These are phyloP conservation scores for Linderniella brevidens DNA, from an alignment of 257 asterid species.

Conservation along the genomic window DNA sequence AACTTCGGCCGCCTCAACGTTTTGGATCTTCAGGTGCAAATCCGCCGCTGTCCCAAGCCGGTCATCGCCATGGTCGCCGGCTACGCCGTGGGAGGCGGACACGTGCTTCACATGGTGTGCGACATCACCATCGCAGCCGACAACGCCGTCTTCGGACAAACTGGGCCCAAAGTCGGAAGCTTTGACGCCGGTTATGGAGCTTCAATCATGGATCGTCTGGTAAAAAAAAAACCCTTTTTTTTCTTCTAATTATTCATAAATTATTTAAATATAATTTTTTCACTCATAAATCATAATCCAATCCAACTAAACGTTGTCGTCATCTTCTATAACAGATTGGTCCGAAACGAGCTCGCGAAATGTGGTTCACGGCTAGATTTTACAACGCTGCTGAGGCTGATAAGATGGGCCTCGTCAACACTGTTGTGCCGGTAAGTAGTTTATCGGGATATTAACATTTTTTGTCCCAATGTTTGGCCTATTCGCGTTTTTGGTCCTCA, in stretches of 20 bases:
- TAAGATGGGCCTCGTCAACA: constrained; percentile 86
- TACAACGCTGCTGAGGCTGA: constrained; percentile 84
- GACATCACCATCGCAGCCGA: constrained; percentile 91
- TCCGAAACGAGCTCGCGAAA: constrained; percentile 81
- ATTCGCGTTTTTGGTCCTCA: too few species aligned
- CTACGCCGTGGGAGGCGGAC: constrained; percentile 95
- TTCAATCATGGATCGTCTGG: constrained; percentile 86
- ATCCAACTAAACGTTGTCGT: too few species aligned
- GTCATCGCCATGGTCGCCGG: constrained; percentile 99
- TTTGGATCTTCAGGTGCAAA: constrained; percentile 91
- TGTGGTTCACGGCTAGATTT: constrained; percentile 81
- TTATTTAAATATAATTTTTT: background rate
- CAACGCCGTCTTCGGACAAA: constrained; percentile 88
- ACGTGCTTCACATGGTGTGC: constrained; percentile 91
- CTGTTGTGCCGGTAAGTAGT: constrained; percentile 59
- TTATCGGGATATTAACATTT: too few species aligned
- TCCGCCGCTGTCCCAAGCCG: constrained; percentile 92
- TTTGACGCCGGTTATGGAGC: constrained; percentile 97
- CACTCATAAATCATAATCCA: too few species aligned
- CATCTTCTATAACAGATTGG: constrained; percentile 40
- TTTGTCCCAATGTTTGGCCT: too few species aligned
- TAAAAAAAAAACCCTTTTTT: constrained; percentile 11
- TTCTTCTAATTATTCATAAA: background rate
- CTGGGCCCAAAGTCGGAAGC: constrained; percentile 99
- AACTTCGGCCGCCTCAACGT: constrained; percentile 83